These are phyloP conservation scores for Steccherinum ochraceum DNA, from an alignment of 768 basidiomycete species.

Conservation along the genomic window DNA sequence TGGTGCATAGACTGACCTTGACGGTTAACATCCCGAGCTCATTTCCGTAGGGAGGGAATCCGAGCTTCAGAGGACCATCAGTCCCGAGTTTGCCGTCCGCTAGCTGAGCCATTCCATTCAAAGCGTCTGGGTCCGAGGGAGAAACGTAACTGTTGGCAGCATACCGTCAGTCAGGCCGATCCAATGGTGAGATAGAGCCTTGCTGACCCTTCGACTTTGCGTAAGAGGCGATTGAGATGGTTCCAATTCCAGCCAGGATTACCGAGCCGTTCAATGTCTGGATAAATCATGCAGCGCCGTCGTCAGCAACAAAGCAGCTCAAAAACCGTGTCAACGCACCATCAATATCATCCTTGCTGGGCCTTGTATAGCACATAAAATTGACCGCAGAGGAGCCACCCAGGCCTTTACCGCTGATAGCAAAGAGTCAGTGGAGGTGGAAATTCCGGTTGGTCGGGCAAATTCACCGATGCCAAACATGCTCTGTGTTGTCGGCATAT, in stretches of 20 bases:
- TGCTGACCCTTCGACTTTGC: no score
- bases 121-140: background rate
- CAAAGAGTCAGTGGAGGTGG: no score
- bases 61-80: background rate
- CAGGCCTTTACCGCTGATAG: conserved; percentile 9
- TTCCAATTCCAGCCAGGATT: background rate
- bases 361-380: conserved; percentile 11
- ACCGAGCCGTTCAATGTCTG: background rate
- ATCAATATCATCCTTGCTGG: conserved; percentile 8
- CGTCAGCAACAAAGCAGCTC: background rate
- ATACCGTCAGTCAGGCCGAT: background rate
- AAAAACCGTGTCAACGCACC: no score
- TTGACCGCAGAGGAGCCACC: conserved; percentile 13
- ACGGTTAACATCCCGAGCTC: conserved; percentile 6
- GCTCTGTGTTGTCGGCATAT: background rate
- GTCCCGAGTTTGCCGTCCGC: background rate
- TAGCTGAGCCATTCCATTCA: background rate
- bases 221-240: no score
- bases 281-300: background rate
- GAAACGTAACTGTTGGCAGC: background rate
- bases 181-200: background rate
- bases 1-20: background rate
- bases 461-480: conserved; percentile 8
- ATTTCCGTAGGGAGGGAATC: background rate
- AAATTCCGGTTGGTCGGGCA: background rate